Conservation (phyloP, 2,329 filamentous ascomycete genomes). For the Onygenales sp. region DNA sequence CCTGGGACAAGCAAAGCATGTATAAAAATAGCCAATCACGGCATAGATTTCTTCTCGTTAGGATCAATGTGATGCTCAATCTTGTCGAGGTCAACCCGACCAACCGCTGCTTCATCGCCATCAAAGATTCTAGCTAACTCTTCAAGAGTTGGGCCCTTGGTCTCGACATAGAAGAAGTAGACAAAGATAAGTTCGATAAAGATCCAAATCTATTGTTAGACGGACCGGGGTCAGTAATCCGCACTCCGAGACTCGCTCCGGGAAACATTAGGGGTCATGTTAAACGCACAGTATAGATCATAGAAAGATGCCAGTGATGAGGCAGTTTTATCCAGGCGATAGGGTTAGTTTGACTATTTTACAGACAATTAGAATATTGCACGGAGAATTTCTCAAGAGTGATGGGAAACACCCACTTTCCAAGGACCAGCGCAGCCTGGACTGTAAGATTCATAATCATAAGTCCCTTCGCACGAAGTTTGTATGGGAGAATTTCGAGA, state of each 20-base stretch:
- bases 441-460: conserved; percentile 36
- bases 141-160: conserved; percentile 60
- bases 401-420: neutral
- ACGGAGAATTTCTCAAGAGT: neutral
- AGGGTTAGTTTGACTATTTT: conserved; percentile 20
- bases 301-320: conserved; percentile 13
- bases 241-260: neutral
- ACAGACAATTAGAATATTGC: conserved; percentile 32
- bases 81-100: neutral
- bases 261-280: conserved; percentile 49
- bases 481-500: conserved; percentile 26
- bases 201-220: conserved; percentile 23
- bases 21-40: neutral
- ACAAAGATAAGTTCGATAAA: conserved; percentile 24
- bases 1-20: too few species aligned
- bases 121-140: conserved; percentile 64
- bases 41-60: neutral
- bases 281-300: conserved; percentile 20
- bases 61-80: neutral
- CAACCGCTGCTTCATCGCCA: conserved; percentile 42
- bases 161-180: conserved; percentile 45
- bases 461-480: conserved; percentile 27
- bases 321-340: conserved; percentile 15
- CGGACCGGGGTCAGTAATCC: conserved; percentile 23
- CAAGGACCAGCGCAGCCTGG: conserved; percentile 30